Percentiles rank a stretch among this genome's conserved stretches.
These are phyloP conservation scores for Erythrobasidium hasegawianum DNA, from an alignment of 1,284 basidiomycete species.

Conservation along the genomic window DNA sequence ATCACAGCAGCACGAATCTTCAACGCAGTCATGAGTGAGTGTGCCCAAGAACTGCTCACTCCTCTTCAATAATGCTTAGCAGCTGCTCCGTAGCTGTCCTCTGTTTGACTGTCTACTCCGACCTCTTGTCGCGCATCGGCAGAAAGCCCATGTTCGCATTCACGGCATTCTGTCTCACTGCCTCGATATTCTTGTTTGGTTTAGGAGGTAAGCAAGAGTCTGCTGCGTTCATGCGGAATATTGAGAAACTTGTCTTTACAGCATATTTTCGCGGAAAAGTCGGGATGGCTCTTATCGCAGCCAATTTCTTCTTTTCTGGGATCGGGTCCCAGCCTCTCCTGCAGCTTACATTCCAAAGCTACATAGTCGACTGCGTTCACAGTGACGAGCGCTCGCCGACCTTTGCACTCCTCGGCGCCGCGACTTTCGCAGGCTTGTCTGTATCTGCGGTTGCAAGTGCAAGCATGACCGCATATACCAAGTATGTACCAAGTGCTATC, in stretches of 20 bases:
- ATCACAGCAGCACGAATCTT: slow-evolving; percentile 24
- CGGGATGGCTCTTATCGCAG: slow-evolving; percentile 23
- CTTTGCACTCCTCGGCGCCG: slow-evolving; percentile 22
- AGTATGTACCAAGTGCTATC: background rate
- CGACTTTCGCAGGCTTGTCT: slow-evolving; percentile 27
- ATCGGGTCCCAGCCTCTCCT: slow-evolving; percentile 30
- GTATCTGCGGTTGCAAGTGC: slow-evolving; percentile 24
- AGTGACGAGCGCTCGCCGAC: slow-evolving; percentile 22
- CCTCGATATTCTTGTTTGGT: slow-evolving; percentile 28
- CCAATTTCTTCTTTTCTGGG: slow-evolving; percentile 24
- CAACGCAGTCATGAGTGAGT: slow-evolving; percentile 31
- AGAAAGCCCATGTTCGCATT: slow-evolving; percentile 33
- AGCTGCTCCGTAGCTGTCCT: slow-evolving; percentile 17
- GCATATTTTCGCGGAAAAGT: slow-evolving; percentile 14
- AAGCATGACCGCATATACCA: slow-evolving; percentile 11
- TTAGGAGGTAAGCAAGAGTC: slow-evolving; percentile 13
- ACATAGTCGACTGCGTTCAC: slow-evolving; percentile 30
- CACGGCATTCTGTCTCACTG: slow-evolving; percentile 26
- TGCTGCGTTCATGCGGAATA: background rate
- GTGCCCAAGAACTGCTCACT: too few relatives aligned
- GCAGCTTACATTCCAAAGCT: slow-evolving; percentile 34
- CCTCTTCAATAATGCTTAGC: background rate
- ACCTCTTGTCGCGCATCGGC: slow-evolving; percentile 26
- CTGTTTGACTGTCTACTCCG: slow-evolving; percentile 30
- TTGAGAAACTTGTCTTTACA: background rate